Evolutionary conservation across 2,329 filamentous ascomycete genomes (phyloP).

Genomic region (Emergomyces pasteurianus): DNA sequence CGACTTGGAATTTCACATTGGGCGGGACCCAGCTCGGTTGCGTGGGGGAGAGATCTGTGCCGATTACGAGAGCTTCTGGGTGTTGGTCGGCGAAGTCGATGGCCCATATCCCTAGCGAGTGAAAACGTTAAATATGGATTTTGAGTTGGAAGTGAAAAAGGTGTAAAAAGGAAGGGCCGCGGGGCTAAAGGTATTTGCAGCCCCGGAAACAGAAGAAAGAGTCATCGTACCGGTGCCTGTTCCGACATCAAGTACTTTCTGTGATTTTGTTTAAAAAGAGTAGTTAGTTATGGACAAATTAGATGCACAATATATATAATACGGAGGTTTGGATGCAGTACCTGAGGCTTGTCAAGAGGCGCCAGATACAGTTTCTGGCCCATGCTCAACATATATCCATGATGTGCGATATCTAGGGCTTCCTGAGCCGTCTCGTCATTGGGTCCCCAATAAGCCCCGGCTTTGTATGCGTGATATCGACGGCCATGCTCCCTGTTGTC

Average conservation of each 20-base stretch:
- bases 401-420: constrained; percentile 14
- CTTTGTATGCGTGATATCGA: background rate
- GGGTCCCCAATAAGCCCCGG: background rate
- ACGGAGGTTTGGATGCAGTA: background rate
- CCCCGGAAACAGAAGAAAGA: too few species aligned
- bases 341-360: constrained; percentile 28
- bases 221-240: constrained; percentile 18
- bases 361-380: constrained; percentile 35
- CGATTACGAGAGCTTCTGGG: constrained; percentile 8
- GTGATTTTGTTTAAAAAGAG: constrained; percentile 15
- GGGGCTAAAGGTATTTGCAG: too few species aligned
- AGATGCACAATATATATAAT: background rate
- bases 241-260: constrained; percentile 35
- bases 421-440: constrained; percentile 12
- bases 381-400: constrained; percentile 37
- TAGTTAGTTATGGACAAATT: background rate
- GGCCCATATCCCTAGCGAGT: background rate
- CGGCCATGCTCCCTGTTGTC: background rate
- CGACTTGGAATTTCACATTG: constrained; percentile 63
- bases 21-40: constrained; percentile 54
- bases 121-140: background rate
- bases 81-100: constrained; percentile 15
- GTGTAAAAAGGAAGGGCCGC: background rate
- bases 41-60: constrained; percentile 50
- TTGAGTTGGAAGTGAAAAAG: background rate